Base-by-base conservation (phyloP, 2,329 filamentous ascomycete species). In the Xylariaceae sp. region DNA sequence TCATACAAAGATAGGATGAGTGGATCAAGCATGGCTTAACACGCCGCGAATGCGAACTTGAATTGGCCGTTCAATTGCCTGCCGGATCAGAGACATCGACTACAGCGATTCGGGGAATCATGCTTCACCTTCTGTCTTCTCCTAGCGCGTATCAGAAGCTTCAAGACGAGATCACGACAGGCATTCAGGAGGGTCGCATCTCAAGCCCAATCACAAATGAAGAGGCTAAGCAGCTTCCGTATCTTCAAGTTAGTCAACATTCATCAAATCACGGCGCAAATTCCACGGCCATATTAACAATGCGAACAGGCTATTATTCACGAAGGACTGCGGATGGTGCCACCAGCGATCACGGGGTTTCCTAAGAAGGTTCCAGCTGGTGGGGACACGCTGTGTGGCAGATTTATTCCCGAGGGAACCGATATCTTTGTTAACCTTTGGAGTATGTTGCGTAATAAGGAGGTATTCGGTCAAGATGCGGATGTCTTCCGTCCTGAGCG, bases 261-360 rank as follows among this genome's bases (percentile, higher is more conserved):
- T 8, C 6, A 6, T 11, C n/a, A 1, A 8, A 17, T n/a, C n/a
- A n/a, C n/a, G n/a, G 21, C 3, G 11, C 6, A 11, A 16, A 31
- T 33, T 17, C 1, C 2, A 36, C 28, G 14, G n/a, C 16, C 26
- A 34, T 21, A 6, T 41, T 46, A 37, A 12, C 43, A 45, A 40
- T 12, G 1, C n/a, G 1, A 23, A 24, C 5, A 69, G 67, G 67
- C 67, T 19, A 61, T 69, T 3, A 65, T 69, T 36, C 49, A 62
- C n/a, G 67, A 69, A 57, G 66, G 67, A 3, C 28, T 69, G 6
- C 58, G 66, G 33, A 66, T 68, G 61, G 49, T 65, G 11, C 64
- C 67, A 3, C 64, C 67, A 2, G 55, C 55, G 1, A 59, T 59
- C 26, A 60, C 47, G 0, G 65, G 65, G 1, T 66, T 69, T 16